These are phyloP conservation scores for Periconia sp. DNA, from an alignment of 2,329 filamentous ascomycete genomes.

Conservation along the genomic window DNA sequence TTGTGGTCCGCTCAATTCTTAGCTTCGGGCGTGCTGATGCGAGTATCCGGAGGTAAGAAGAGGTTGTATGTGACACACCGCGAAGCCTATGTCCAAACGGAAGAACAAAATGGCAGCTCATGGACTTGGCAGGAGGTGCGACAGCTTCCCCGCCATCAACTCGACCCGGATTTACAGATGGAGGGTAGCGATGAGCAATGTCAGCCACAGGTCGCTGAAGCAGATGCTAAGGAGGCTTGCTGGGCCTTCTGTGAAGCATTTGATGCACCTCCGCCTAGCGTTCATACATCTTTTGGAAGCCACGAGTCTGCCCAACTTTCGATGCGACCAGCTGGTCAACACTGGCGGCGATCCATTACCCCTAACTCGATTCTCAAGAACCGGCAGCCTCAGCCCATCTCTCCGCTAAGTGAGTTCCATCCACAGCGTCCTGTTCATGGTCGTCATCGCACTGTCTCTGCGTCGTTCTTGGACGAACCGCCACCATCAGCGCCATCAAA, in stretches of 20 bases:
- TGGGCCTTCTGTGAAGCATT: slow-evolving; percentile 72
- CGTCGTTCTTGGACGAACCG: slow-evolving; percentile 33
- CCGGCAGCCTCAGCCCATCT: slow-evolving; percentile 37
- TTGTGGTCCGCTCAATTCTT: slow-evolving; percentile 76
- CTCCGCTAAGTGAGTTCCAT: slow-evolving; percentile 43
- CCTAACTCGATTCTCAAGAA: slow-evolving; percentile 41
- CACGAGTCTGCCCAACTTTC: slow-evolving; percentile 38
- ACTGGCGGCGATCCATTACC: slow-evolving; percentile 44
- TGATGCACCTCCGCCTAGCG: slow-evolving; percentile 60
- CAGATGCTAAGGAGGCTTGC: slow-evolving; percentile 67
- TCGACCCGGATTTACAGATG: slow-evolving; percentile 47
- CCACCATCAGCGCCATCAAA: slow-evolving; percentile 31
- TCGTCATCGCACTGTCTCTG: slow-evolving; percentile 34
- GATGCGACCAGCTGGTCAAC: slow-evolving; percentile 41
- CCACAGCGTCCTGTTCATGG: slow-evolving; percentile 31
- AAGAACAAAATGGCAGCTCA: slow-evolving; percentile 52
- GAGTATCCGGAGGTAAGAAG: slow-evolving; percentile 63
- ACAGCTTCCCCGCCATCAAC: slow-evolving; percentile 64
- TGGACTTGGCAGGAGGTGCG: slow-evolving; percentile 77
- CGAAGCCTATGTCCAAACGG: slow-evolving; percentile 74
- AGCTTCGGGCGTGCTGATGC: slow-evolving; percentile 74
- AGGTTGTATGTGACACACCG: slow-evolving; percentile 78
- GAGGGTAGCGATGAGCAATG: slow-evolving; percentile 42
- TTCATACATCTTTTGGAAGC: slow-evolving; percentile 54
- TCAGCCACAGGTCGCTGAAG: slow-evolving; percentile 60